Evolutionary conservation across 305 asterid species (phyloP).

Genomic region (Plantago lanceolata): DNA sequence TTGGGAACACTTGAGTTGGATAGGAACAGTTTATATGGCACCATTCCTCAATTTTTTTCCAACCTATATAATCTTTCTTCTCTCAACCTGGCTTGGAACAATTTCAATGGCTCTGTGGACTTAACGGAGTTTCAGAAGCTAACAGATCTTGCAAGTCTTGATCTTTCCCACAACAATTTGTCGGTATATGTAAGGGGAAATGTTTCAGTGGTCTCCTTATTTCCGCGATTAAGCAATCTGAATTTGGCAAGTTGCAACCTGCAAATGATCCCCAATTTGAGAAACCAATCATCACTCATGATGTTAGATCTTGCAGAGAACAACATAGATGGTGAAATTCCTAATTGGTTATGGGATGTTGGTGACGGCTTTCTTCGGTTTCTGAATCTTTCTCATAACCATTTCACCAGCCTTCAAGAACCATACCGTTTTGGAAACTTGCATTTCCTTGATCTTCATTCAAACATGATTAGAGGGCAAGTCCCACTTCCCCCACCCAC

Average conservation of each 20-base stretch:
- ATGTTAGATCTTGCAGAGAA: slow-evolving; percentile 45
- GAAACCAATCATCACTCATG: slow-evolving; percentile 31
- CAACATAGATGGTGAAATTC: slow-evolving; percentile 44
- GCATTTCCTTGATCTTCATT: slow-evolving; percentile 33
- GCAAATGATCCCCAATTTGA: slow-evolving; percentile 27
- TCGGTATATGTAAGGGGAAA: slow-evolving; percentile 21
- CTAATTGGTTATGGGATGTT: slow-evolving; percentile 48
- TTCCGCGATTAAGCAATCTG: slow-evolving; percentile 32
- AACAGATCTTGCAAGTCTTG: slow-evolving; percentile 31
- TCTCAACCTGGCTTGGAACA: slow-evolving; percentile 41
- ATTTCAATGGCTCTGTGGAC: slow-evolving; percentile 43
- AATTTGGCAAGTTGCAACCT: slow-evolving; percentile 36
- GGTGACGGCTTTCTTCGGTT: slow-evolving; percentile 29
- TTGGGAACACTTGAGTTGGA: slow-evolving; percentile 35
- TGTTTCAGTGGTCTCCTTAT: slow-evolving; percentile 22
- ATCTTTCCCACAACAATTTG: slow-evolving; percentile 50
- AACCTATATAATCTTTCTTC: slow-evolving; percentile 28
- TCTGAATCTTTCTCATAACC: slow-evolving; percentile 46
- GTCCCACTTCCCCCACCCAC: slow-evolving; percentile 37
- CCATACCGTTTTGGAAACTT: slow-evolving; percentile 33
- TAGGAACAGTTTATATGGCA: slow-evolving; percentile 42
- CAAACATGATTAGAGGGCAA: slow-evolving; percentile 41
- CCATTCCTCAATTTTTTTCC: slow-evolving; percentile 43
- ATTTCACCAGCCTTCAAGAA: slow-evolving; percentile 30
- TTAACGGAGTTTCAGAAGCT: slow-evolving; percentile 32